Evolutionary conservation across 2,329 filamentous ascomycete genomes (phyloP).

Genomic region (Ceratocystis cubensis): DNA sequence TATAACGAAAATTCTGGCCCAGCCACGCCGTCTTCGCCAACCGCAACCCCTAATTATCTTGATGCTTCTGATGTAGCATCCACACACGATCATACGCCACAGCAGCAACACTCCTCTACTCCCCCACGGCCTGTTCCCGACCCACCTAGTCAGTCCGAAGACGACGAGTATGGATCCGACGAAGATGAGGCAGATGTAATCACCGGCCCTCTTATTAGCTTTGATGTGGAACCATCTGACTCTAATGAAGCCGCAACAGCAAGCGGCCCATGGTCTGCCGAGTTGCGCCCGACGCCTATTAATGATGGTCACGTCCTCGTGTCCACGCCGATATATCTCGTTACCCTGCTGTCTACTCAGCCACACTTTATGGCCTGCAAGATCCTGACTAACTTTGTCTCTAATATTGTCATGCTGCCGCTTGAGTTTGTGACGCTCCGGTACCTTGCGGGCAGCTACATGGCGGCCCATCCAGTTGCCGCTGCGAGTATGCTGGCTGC

Average conservation of each 20-base stretch:
- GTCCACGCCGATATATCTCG: constrained; percentile 30
- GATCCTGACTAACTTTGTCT: constrained; percentile 34
- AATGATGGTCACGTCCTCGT: constrained; percentile 26
- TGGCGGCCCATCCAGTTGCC: constrained; percentile 28
- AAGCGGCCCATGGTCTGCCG: constrained; percentile 40
- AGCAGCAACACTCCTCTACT: background rate
- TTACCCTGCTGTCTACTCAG: constrained; percentile 37
- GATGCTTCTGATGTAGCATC: background rate
- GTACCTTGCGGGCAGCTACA: constrained; percentile 33
- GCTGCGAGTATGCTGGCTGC: constrained; percentile 22
- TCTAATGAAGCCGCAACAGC: constrained; percentile 39
- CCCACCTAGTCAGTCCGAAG: constrained; percentile 24
- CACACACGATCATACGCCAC: background rate
- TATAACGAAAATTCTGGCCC: background rate
- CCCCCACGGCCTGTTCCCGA: background rate
- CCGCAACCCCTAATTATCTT: background rate
- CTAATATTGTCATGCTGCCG: constrained; percentile 35
- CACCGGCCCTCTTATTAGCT: constrained; percentile 46
- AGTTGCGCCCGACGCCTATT: constrained; percentile 39
- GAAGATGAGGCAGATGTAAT: constrained; percentile 45
- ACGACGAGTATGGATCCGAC: constrained; percentile 42
- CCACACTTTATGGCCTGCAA: constrained; percentile 40
- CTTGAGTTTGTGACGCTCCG: constrained; percentile 37
- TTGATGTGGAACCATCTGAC: constrained; percentile 48
- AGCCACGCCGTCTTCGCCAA: background rate